A percentile compares a stretch with the other conserved stretches of the same genome.
These are phyloP conservation scores for Nigrograna mackinnonii DNA, from an alignment of 2,329 filamentous ascomycete genomes.

Conservation along the genomic window DNA sequence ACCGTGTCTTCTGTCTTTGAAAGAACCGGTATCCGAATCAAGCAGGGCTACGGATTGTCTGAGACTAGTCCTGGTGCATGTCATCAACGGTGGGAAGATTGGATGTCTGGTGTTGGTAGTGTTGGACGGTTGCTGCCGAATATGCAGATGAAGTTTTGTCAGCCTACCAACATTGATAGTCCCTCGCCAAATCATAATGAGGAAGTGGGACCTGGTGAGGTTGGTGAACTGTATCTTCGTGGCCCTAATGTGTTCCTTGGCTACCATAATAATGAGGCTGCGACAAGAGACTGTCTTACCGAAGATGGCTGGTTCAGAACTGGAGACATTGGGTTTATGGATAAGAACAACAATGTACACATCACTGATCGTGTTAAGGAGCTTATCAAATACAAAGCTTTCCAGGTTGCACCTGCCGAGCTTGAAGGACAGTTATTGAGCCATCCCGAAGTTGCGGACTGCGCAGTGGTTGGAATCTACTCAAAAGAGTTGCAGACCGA, in stretches of 20 bases:
- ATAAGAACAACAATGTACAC: slow-evolving; percentile 35
- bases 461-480: slow-evolving; percentile 52
- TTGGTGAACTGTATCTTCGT: slow-evolving; percentile 42
- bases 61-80: slow-evolving; percentile 80
- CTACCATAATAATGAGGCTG: slow-evolving; percentile 43
- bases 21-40: slow-evolving; percentile 69
- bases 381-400: slow-evolving; percentile 64
- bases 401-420: slow-evolving; percentile 63
- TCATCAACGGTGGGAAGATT: slow-evolving; percentile 53
- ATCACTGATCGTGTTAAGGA: slow-evolving; percentile 45
- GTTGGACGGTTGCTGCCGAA: slow-evolving; percentile 38
- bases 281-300: slow-evolving; percentile 38
- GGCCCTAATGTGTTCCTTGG: slow-evolving; percentile 44
- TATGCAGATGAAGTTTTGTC: slow-evolving; percentile 40
- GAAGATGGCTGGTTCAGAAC: slow-evolving; percentile 41
- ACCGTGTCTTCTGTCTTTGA: slow-evolving; percentile 61
- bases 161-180: slow-evolving; percentile 42
- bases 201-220: slow-evolving; percentile 38
- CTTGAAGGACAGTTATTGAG: slow-evolving; percentile 59
- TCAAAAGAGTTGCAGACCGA: not conserved
- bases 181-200: slow-evolving; percentile 41
- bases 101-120: slow-evolving; percentile 40
- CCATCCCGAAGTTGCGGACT: slow-evolving; percentile 62
- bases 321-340: slow-evolving; percentile 29
- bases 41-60: slow-evolving; percentile 83